A percentile compares a stretch with the other conserved stretches of the same genome.
phyloP scores from a whole-genome alignment of 805 yeast species.

The Blastobotrys muscicola region DNA sequence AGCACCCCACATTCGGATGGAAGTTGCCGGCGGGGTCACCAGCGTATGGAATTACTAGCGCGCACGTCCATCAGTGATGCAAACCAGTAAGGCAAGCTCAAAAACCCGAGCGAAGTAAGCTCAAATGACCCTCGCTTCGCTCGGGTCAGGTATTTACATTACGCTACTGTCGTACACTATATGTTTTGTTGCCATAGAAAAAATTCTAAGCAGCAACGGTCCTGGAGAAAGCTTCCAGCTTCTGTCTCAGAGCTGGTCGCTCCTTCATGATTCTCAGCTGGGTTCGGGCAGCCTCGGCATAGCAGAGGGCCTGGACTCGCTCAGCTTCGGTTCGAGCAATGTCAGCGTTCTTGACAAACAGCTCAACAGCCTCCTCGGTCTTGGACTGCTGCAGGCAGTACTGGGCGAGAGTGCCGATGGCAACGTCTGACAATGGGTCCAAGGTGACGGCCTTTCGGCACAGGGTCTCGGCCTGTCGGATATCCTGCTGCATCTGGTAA shows the following conservation, averaged over 20 bases:
- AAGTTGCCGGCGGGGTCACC: no score
- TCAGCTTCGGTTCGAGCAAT: slow-evolving; percentile 80
- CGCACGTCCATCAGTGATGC: no score
- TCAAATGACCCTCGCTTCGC: no score
- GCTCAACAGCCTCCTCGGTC: slow-evolving; percentile 67
- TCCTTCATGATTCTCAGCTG: slow-evolving; percentile 55
- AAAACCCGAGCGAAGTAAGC: no score
- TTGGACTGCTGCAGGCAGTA: slow-evolving; percentile 74
- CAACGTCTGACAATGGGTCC: slow-evolving; percentile 86
- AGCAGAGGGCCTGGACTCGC: slow-evolving; percentile 80
- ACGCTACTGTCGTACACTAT: no score
- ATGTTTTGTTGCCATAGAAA: no score
- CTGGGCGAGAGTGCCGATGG: slow-evolving; percentile 87
- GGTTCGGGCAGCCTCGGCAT: slow-evolving; percentile 86
- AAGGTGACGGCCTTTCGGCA: slow-evolving; percentile 67
- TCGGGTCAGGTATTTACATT: no score
- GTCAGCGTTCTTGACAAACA: slow-evolving; percentile 74
- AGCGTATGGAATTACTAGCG: no score
- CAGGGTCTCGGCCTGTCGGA: slow-evolving; percentile 51
- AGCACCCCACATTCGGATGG: no score
- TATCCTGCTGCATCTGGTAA: slow-evolving; percentile 31
- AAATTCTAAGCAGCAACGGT: background rate
- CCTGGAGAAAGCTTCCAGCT: slow-evolving; percentile 20
- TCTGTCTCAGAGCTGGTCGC: slow-evolving; percentile 25
- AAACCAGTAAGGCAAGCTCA: no score